Conservation (phyloP, 306 rosid species). For the Fagus crenata region DNA sequence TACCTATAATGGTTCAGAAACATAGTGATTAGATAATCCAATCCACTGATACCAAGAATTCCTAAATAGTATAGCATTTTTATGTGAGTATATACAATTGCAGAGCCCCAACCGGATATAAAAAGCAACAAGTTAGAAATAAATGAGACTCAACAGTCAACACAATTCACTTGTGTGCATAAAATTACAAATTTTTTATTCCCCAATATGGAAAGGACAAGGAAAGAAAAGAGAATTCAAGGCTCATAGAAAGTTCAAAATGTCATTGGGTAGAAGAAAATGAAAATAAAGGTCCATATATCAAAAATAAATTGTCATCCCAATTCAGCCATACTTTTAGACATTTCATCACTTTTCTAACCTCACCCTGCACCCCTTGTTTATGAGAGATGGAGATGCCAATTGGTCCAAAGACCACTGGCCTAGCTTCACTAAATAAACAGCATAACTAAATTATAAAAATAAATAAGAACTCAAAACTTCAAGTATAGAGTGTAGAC, state of each 20-base stretch:
- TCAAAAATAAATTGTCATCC: not conserved
- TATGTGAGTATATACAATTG: not conserved
- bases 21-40: conserved; percentile 6
- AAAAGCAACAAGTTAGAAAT: not conserved
- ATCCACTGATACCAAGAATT: not conserved
- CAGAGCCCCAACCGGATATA: not conserved
- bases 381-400: no score
- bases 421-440: not conserved
- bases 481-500: not conserved
- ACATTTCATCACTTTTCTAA: not conserved
- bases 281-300: not conserved
- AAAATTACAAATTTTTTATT: not conserved
- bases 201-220: not conserved
- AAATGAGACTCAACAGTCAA: not conserved
- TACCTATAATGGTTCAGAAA: conserved; percentile 44
- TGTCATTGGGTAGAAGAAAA: no score
- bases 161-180: not conserved
- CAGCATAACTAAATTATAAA: no score
- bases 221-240: not conserved
- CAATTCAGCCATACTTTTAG: not conserved
- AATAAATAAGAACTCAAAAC: not conserved
- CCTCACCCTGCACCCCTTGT: not conserved
- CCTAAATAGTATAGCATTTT: not conserved
- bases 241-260: not conserved
- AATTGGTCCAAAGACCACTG: not conserved